Conservation (phyloP, 805 yeast species). For the Wickerhamomyces pijperi region DNA sequence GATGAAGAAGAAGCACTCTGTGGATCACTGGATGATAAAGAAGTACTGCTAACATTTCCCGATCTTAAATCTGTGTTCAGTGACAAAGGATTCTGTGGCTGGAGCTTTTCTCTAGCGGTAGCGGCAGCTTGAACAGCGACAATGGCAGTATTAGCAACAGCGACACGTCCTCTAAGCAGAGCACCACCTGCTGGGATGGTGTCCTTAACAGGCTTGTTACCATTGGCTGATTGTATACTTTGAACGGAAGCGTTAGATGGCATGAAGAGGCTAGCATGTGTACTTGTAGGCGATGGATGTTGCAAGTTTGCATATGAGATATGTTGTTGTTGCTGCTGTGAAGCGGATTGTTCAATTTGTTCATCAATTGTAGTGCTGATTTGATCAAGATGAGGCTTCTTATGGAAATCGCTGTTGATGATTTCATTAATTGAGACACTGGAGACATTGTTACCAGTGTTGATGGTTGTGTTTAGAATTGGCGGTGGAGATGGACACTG, state of each 20-base stretch:
- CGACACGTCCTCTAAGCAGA: slow-evolving; percentile 22
- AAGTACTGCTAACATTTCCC: slow-evolving; percentile 11
- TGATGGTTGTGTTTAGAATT: slow-evolving; percentile 29
- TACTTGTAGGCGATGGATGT: slow-evolving; percentile 6
- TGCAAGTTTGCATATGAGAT: slow-evolving; percentile 2
- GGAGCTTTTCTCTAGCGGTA: slow-evolving; percentile 21
- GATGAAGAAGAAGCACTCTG: not conserved
- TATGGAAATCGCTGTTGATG: slow-evolving; percentile 11
- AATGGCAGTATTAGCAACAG: slow-evolving; percentile 25
- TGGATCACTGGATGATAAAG: slow-evolving; percentile 12
- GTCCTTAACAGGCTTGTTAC: slow-evolving; percentile 11
- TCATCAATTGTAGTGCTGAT: not conserved
- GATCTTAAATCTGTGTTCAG: not conserved
- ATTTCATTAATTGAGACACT: slow-evolving; percentile 16
- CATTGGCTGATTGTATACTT: slow-evolving; percentile 1
- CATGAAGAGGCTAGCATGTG: too few species aligned
- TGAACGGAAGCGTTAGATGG: too few species aligned
- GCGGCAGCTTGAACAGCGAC: slow-evolving; percentile 30
- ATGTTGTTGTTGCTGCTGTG: slow-evolving; percentile 1
- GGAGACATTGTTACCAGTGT: slow-evolving; percentile 15
- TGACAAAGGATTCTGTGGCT: slow-evolving; percentile 8
- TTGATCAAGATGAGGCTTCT: not conserved
- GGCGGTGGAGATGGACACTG: slow-evolving; percentile 72
- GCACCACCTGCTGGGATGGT: slow-evolving; percentile 38
- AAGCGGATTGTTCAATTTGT: slow-evolving; percentile 2